phyloP scores from a whole-genome alignment of 163 green algal genomes.

The Botryococcus braunii region DNA sequence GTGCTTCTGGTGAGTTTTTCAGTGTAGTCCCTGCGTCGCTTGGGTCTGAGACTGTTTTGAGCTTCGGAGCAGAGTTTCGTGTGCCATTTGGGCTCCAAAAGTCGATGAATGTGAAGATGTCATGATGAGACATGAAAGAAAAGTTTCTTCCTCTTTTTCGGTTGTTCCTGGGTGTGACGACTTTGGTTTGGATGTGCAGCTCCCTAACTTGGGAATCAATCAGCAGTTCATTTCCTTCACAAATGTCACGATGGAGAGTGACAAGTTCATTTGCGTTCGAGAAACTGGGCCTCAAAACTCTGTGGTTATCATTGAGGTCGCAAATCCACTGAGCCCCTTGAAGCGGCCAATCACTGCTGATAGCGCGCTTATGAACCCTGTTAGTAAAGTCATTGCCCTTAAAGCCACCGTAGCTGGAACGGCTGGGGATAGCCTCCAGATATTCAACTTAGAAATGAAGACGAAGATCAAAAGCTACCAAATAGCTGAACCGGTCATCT shows the following conservation, averaged over 20 bases:
- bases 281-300: constrained; percentile 67
- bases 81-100: background rate
- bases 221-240: constrained; percentile 95
- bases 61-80: background rate
- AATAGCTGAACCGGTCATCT: constrained; percentile 94
- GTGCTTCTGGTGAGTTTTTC: constrained; percentile 19
- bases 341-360: constrained; percentile 94
- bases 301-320: constrained; percentile 94
- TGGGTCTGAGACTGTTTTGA: background rate
- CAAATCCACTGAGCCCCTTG: constrained; percentile 65
- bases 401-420: constrained; percentile 63
- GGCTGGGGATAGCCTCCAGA: constrained; percentile 78
- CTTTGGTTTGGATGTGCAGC: constrained; percentile 46
- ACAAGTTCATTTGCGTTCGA: constrained; percentile 95
- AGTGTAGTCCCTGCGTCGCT: background rate
- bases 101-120: background rate
- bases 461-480: constrained; percentile 95
- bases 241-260: constrained; percentile 94
- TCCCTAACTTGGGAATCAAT: constrained; percentile 81
- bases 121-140: background rate
- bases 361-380: constrained; percentile 90
- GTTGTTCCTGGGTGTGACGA: background rate
- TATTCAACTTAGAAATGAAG: constrained; percentile 98
- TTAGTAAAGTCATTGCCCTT: constrained; percentile 89
- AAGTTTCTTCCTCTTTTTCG: background rate